These are phyloP conservation scores for Apophysomyces sp. DNA, from an alignment of 371 early-diverging fungal species.

Conservation along the genomic window DNA sequence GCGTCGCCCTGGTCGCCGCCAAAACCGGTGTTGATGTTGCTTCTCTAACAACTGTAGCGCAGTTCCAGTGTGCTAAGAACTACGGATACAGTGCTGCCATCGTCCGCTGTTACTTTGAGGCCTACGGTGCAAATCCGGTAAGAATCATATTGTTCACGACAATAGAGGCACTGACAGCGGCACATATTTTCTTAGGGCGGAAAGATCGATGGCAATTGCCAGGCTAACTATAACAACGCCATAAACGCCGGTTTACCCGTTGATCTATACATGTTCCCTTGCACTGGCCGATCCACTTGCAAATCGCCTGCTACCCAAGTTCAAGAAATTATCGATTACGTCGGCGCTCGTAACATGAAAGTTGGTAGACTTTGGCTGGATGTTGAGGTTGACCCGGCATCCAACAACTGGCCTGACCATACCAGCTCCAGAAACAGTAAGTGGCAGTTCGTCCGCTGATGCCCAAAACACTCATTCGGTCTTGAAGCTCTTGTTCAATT, in stretches of 20 bases:
- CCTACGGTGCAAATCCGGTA: slow-evolving; percentile 18
- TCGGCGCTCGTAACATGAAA: slow-evolving; percentile 16
- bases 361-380: slow-evolving; percentile 23
- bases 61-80: slow-evolving; percentile 15
- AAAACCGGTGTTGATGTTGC: slow-evolving; percentile 17
- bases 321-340: slow-evolving; percentile 10
- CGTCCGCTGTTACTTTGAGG: slow-evolving; percentile 20
- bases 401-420: slow-evolving; percentile 26
- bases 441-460: neutral
- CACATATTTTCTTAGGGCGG: slow-evolving; percentile 11
- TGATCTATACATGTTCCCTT: slow-evolving; percentile 28
- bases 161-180: neutral
- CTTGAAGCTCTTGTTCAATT: slow-evolving; percentile 10
- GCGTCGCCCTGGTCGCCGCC: neutral
- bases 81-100: slow-evolving; percentile 17
- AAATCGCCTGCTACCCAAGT: slow-evolving; percentile 22
- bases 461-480: neutral
- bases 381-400: slow-evolving; percentile 19
- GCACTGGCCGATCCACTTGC: slow-evolving; percentile 25
- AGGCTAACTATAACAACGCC: slow-evolving; percentile 19
- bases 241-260: slow-evolving; percentile 15
- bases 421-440: slow-evolving; percentile 7
- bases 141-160: neutral
- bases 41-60: slow-evolving; percentile 9
- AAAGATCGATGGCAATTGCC: slow-evolving; percentile 11